These are phyloP conservation scores for Leucocoprinus sp. DNA, from an alignment of 768 basidiomycete species.

Conservation along the genomic window DNA sequence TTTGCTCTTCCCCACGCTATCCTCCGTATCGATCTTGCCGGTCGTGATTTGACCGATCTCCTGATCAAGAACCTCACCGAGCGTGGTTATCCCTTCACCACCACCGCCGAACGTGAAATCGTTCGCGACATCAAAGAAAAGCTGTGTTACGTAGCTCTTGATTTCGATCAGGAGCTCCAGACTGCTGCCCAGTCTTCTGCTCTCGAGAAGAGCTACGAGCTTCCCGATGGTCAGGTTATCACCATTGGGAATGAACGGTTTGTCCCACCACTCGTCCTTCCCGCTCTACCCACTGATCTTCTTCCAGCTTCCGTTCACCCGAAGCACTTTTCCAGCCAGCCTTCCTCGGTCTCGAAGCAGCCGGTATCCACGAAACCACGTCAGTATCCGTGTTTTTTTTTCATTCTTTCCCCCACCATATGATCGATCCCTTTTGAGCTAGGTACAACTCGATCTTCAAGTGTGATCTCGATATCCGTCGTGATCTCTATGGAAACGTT, in stretches of 20 bases:
- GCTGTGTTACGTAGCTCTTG: constrained; percentile 90
- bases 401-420: constrained; percentile 3
- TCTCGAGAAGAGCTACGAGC: constrained; percentile 89
- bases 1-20: constrained; percentile 92
- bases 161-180: constrained; percentile 91
- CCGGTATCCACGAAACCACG: constrained; percentile 91
- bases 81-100: constrained; percentile 91
- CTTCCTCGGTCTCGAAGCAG: constrained; percentile 81
- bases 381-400: constrained; percentile 20
- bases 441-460: constrained; percentile 80
- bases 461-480: constrained; percentile 82
- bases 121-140: constrained; percentile 98
- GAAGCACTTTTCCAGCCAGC: constrained; percentile 93
- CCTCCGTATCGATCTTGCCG: constrained; percentile 84
- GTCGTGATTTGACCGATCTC: constrained; percentile 83
- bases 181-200: constrained; percentile 84
- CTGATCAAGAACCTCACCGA: constrained; percentile 82
- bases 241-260: constrained; percentile 89
- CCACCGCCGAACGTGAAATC: constrained; percentile 88
- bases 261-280: too few relatives aligned
- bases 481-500: constrained; percentile 73
- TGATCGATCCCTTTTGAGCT: neutral
- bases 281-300: too few relatives aligned
- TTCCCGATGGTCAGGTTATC: constrained; percentile 91
- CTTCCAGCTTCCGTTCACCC: constrained; percentile 73